Percentiles rank a stretch among this genome's conserved stretches.
These are phyloP conservation scores for Monilinia fructigena DNA, from an alignment of 2,329 filamentous ascomycete genomes.

Conservation along the genomic window DNA sequence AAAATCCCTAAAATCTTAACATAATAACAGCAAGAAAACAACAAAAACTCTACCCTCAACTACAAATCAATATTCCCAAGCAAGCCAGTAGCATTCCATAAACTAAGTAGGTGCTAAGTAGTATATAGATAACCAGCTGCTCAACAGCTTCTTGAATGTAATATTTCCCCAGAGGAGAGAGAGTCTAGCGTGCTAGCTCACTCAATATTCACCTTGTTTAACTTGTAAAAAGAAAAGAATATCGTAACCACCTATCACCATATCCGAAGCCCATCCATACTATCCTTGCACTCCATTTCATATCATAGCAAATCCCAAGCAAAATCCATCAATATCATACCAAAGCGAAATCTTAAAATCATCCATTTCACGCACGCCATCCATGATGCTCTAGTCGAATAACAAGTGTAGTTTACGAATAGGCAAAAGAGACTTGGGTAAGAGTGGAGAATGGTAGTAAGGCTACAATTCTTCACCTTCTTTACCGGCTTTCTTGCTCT, in stretches of 20 bases:
- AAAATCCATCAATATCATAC: neutral
- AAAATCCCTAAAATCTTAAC: too few relatives aligned
- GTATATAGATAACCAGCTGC: too few relatives aligned
- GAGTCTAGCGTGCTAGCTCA: neutral
- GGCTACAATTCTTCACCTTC: constrained; percentile 40
- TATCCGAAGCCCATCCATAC: neutral
- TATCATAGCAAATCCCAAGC: constrained; percentile 8
- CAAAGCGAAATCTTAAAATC: constrained; percentile 8
- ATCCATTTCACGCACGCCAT: neutral
- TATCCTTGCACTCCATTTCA: neutral
- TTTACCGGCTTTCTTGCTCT: constrained; percentile 55
- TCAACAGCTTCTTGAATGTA: too few relatives aligned
- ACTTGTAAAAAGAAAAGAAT: neutral
- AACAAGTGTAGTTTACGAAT: constrained; percentile 18
- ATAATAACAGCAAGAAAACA: too few relatives aligned
- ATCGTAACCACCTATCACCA: neutral
- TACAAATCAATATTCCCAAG: too few relatives aligned
- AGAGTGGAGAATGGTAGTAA: neutral
- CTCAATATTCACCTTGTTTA: neutral
- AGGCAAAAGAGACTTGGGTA: constrained; percentile 7
- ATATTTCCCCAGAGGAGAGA: too few relatives aligned
- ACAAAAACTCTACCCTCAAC: too few relatives aligned
- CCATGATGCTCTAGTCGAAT: constrained; percentile 16
- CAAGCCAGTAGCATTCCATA: too few relatives aligned
- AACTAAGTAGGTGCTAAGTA: too few relatives aligned